Evolutionary conservation across 352 stramenopile species (phyloP).

Genomic region (Peronospora belbahrii): DNA sequence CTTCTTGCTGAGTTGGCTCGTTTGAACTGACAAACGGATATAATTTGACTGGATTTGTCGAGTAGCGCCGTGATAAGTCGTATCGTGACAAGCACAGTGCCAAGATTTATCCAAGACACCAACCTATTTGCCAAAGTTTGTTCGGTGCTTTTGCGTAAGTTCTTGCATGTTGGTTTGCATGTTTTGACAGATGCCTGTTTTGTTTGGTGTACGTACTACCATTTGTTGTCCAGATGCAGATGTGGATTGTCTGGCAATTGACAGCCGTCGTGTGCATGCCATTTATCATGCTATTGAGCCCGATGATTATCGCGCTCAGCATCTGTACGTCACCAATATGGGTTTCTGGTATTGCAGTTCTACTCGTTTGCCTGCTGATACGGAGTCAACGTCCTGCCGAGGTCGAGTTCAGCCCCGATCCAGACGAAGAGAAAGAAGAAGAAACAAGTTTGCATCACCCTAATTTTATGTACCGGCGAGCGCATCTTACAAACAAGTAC

Average conservation of each 20-base stretch:
- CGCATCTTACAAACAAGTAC: conserved; percentile 27
- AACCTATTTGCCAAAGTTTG: conserved; percentile 35
- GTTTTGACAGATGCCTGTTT: not conserved
- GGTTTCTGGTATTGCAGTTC: conserved; percentile 45
- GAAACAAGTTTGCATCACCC: conserved; percentile 34
- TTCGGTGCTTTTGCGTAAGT: not conserved
- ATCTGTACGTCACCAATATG: conserved; percentile 78
- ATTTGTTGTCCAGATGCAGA: conserved; percentile 27
- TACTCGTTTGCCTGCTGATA: conserved; percentile 44
- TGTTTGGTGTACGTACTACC: not conserved
- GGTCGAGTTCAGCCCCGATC: conserved; percentile 37
- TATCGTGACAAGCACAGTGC: conserved; percentile 32
- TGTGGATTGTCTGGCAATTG: conserved; percentile 61
- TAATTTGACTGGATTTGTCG: conserved; percentile 1
- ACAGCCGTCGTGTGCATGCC: conserved; percentile 61
- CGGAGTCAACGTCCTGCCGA: conserved; percentile 24
- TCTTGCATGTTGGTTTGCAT: not conserved
- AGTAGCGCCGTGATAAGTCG: conserved; percentile 24
- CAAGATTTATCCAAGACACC: conserved; percentile 31
- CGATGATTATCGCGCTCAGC: conserved; percentile 65
- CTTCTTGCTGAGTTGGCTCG: not conserved
- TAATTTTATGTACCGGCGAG: conserved; percentile 43
- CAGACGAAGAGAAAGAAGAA: conserved; percentile 33
- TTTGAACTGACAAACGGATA: conserved; percentile 7
- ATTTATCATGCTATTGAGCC: conserved; percentile 63